Percentiles rank a stretch among this genome's conserved stretches.
Conservation (phyloP, 2,329 filamentous ascomycete genomes). For the Penicillium sp. region DNA sequence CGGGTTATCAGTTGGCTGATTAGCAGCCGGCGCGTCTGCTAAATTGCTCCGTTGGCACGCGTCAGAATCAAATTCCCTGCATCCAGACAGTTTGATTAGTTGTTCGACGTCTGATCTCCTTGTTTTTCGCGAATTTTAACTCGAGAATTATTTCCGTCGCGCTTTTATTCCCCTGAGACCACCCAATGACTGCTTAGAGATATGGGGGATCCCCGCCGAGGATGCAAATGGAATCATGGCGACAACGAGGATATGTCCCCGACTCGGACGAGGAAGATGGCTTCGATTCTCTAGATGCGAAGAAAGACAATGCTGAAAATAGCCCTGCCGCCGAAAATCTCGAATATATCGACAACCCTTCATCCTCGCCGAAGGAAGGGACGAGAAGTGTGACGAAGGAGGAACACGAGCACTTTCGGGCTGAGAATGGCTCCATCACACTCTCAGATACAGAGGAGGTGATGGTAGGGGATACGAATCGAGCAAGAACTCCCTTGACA, state of each 20-base stretch:
- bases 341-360: slow-evolving; percentile 19
- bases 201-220: slow-evolving; percentile 36
- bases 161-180: neutral
- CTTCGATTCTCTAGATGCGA: slow-evolving; percentile 35
- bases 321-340: slow-evolving; percentile 12
- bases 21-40: slow-evolving; percentile 25
- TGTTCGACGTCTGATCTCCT: neutral
- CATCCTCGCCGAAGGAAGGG: slow-evolving; percentile 1
- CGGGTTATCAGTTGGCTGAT: slow-evolving; percentile 22
- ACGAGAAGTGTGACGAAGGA: slow-evolving; percentile 2
- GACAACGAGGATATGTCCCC: slow-evolving; percentile 51
- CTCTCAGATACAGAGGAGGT: neutral
- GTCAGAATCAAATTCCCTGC: neutral
- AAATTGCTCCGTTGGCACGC: slow-evolving; percentile 15
- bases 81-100: neutral
- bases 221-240: slow-evolving; percentile 49
- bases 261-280: slow-evolving; percentile 50
- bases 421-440: neutral
- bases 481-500: neutral
- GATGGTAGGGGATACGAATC: neutral
- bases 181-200: slow-evolving; percentile 31
- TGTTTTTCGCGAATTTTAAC: neutral
- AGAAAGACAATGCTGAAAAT: slow-evolving; percentile 8
- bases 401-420: neutral
- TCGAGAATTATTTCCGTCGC: neutral